Conservation (phyloP, 2,329 filamentous ascomycete species). For the Aspergillus sp. region DNA sequence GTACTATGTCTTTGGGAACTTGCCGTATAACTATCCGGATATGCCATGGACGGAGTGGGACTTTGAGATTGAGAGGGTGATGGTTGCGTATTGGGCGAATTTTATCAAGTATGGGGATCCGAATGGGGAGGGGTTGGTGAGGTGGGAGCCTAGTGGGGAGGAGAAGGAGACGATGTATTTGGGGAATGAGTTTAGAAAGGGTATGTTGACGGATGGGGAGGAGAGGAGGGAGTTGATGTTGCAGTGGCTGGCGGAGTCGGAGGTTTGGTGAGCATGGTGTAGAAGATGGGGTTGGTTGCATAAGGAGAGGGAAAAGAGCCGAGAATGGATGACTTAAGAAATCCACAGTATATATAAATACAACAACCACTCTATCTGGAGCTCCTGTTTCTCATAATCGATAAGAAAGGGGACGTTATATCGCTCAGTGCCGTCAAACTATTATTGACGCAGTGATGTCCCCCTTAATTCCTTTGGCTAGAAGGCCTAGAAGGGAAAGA, state of each 20-base stretch:
- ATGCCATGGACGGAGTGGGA: background rate
- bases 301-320: no score
- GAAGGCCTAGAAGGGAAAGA: no score
- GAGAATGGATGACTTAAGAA: no score
- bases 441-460: no score
- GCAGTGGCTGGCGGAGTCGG: background rate
- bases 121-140: background rate
- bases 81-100: background rate
- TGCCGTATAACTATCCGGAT: background rate
- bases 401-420: no score
- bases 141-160: background rate
- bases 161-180: background rate
- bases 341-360: no score
- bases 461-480: no score
- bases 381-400: no score
- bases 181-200: background rate
- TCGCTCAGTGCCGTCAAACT: no score
- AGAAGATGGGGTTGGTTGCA: no score
- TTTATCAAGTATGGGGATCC: background rate
- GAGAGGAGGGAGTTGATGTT: background rate
- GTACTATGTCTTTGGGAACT: background rate
- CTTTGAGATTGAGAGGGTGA: background rate
- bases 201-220: background rate
- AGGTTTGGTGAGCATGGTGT: background rate
- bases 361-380: no score